Percentiles rank a stretch among this genome's conserved stretches.
Conservation (phyloP, 2,329 filamentous ascomycete genomes). For the Cercospora zeina region DNA sequence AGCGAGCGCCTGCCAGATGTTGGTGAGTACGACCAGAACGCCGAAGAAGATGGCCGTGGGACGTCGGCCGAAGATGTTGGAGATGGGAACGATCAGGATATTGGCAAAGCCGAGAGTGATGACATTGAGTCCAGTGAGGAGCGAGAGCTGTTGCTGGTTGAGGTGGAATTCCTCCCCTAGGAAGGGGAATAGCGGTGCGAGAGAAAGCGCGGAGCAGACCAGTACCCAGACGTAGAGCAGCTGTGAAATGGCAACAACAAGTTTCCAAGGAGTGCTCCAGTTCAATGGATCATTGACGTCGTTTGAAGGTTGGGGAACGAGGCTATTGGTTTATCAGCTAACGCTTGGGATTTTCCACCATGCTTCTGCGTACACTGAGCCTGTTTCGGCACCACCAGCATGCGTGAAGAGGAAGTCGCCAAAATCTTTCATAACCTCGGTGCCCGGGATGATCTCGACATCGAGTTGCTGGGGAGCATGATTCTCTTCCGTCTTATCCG, state of each 20-base stretch:
- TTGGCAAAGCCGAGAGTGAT: constrained; percentile 50
- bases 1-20: constrained; percentile 49
- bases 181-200: constrained; percentile 49
- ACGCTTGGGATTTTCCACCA: not conserved
- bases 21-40: constrained; percentile 45
- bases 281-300: constrained; percentile 35
- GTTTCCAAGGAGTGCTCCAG: constrained; percentile 35
- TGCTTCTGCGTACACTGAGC: constrained; percentile 32
- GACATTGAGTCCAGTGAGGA: constrained; percentile 48
- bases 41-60: constrained; percentile 45
- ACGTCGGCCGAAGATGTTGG: constrained; percentile 49
- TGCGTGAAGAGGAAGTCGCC: constrained; percentile 34
- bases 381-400: constrained; percentile 31
- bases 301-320: constrained; percentile 36
- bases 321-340: constrained; percentile 22
- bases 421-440: constrained; percentile 38
- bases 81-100: constrained; percentile 48
- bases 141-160: constrained; percentile 44
- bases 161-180: constrained; percentile 46
- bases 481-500: constrained; percentile 13
- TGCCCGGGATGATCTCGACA: constrained; percentile 37
- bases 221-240: constrained; percentile 48
- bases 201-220: constrained; percentile 47
- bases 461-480: constrained; percentile 30
- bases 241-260: constrained; percentile 43